Base-by-base conservation (phyloP, 2,329 filamentous ascomycete species). In the Colletotrichum cordylinicola region DNA sequence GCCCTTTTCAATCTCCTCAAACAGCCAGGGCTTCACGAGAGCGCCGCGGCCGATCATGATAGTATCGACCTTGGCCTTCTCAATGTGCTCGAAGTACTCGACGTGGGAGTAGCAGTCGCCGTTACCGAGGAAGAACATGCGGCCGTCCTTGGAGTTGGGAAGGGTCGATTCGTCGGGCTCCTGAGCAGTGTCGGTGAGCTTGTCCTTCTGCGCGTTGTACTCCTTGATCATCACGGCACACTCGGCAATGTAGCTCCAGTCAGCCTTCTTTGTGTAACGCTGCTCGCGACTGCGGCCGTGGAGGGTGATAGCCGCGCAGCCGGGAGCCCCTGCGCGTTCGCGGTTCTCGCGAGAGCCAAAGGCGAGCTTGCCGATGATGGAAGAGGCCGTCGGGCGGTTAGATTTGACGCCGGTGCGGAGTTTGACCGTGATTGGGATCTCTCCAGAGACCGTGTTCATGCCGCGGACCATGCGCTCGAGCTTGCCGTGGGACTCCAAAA, bases 21-120 rank as follows among this genome's bases (percentile, higher is more conserved):
- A 99, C 77, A 99, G 89, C 97, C 97, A 99, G 1, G 97, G 97
- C 87, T 99, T 99, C 86, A 98, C 95, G 74, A 99, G 90, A 12
- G 97, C 97, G 72, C 97, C 97, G 76, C 97, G 94, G n/a, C 93
- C 97, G 77, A 98, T 92, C 97, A 99, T 98, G 82, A 98, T 94
- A n/a, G 93, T 93, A 86, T 98, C 96, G 61, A 98, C 96, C 62
- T 92, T 91, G 43, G 95, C 91, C 75, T 96, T 91, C 64, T 93
- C 89, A 52, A 98, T 88, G 81, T 97, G 93, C 73, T 93, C 87
- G 78, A 92, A 92, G 87, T 98, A 98, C 83, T 98, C 96, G 37
- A 93, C 87, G 84, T 98, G 96, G 6, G 96, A 98, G 87, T 95
- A 98, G 85, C 96, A 97, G 86, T 99, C 97, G 64, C 97, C 97